Percentiles rank a stretch among this genome's conserved stretches.
Conservation (phyloP, 2,329 filamentous ascomycete genomes). For the Microcyclospora pomicola region DNA sequence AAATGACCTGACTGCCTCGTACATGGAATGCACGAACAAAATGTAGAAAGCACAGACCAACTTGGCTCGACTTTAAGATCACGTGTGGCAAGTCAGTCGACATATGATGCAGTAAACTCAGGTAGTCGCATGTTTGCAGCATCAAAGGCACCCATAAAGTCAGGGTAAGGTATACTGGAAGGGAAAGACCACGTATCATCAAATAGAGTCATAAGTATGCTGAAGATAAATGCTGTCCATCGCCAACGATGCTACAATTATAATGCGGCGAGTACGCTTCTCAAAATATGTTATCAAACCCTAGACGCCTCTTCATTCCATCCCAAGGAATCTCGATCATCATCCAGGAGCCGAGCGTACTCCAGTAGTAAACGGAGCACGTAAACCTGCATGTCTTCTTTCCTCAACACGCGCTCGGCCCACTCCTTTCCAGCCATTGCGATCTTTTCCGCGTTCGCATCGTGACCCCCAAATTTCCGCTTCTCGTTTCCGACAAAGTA, state of each 20-base stretch:
- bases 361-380: constrained; percentile 43
- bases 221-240: neutral
- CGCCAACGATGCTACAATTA: neutral
- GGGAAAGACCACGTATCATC: neutral
- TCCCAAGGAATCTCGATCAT: constrained; percentile 27
- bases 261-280: too few relatives aligned
- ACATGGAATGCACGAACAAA: too few relatives aligned
- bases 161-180: neutral
- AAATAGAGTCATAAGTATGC: neutral
- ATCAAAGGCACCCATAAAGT: neutral
- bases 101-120: too few relatives aligned
- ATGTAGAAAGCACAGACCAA: too few relatives aligned
- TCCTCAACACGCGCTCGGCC: constrained; percentile 53
- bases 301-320: constrained; percentile 18
- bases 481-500: constrained; percentile 49
- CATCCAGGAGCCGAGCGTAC: constrained; percentile 30
- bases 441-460: constrained; percentile 48
- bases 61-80: too few relatives aligned
- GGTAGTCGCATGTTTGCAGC: neutral
- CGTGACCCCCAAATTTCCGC: constrained; percentile 26
- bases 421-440: constrained; percentile 52
- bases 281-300: neutral
- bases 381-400: constrained; percentile 63
- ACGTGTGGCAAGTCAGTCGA: too few relatives aligned
- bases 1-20: too few relatives aligned